phyloP scores from a whole-genome alignment of 192 early-diverging fungal genomes.

The Dissophora globulifera region DNA sequence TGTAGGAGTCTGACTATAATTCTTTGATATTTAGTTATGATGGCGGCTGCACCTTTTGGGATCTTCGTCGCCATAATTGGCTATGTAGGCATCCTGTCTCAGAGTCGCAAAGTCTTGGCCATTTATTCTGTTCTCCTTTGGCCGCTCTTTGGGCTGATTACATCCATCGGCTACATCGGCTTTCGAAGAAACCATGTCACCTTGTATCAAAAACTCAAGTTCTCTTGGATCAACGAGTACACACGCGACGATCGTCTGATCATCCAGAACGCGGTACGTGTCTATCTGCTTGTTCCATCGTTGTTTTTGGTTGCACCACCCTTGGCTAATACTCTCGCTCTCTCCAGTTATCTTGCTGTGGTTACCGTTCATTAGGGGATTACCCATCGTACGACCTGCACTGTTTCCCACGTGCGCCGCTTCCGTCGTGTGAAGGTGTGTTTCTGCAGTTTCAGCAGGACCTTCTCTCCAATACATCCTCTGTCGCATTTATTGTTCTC shows the following conservation, averaged over 20 bases:
- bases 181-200: slow-evolving; percentile 38
- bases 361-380: slow-evolving; percentile 56
- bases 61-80: slow-evolving; percentile 55
- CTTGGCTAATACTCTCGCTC: neutral
- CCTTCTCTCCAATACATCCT: slow-evolving; percentile 50
- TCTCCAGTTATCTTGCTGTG: slow-evolving; percentile 59
- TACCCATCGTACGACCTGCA: slow-evolving; percentile 60
- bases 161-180: slow-evolving; percentile 58
- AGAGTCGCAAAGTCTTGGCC: slow-evolving; percentile 55
- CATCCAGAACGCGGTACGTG: slow-evolving; percentile 49
- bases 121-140: slow-evolving; percentile 59
- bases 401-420: slow-evolving; percentile 60
- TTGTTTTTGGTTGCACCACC: neutral
- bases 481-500: slow-evolving; percentile 55
- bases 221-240: slow-evolving; percentile 46
- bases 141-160: slow-evolving; percentile 59
- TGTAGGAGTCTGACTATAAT: too few species aligned
- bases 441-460: slow-evolving; percentile 52
- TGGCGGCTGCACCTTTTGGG: slow-evolving; percentile 44
- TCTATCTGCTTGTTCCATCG: neutral
- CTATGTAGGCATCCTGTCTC: slow-evolving; percentile 59
- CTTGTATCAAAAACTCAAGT: slow-evolving; percentile 41
- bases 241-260: slow-evolving; percentile 40
- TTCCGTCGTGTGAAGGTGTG: slow-evolving; percentile 55
- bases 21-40: slow-evolving; percentile 49